phyloP scores from a whole-genome alignment of 331 rosid genomes.

The Stylosanthes scabra region DNA sequence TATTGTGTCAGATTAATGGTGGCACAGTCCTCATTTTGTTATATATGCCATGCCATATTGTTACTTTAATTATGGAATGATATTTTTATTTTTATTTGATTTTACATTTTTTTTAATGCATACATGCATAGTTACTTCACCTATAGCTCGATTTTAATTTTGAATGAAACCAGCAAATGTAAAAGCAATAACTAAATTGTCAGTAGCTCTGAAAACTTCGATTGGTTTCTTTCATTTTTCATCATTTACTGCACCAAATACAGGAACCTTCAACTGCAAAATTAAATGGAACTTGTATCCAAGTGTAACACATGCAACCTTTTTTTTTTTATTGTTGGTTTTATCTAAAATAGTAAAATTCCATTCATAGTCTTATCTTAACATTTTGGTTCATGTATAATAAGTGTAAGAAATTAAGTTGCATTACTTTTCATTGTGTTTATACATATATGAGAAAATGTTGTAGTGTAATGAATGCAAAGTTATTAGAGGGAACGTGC shows the following conservation, averaged over 20 bases:
- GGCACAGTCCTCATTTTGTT: constrained; percentile 16
- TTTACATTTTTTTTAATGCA: too few species aligned
- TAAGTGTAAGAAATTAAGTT: too few species aligned
- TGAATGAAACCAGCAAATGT: background rate
- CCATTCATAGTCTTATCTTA: too few species aligned
- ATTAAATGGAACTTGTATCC: background rate
- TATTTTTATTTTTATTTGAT: too few species aligned
- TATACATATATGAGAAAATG: background rate
- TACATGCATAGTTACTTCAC: too few species aligned
- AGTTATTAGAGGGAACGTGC: background rate
- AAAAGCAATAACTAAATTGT: background rate
- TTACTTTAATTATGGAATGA: constrained; percentile 29
- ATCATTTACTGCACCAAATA: background rate
- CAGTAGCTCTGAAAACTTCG: background rate
- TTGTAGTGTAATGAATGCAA: background rate
- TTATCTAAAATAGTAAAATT: too few species aligned
- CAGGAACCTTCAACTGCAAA: constrained; percentile 2
- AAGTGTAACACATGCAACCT: background rate
- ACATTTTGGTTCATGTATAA: too few species aligned
- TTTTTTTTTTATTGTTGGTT: background rate
- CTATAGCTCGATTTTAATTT: too few species aligned
- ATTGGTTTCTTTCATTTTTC: background rate
- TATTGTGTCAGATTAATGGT: background rate
- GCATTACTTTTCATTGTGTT: too few species aligned
- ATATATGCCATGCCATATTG: background rate